Conservation (phyloP, 1,139 yeast genomes). For the Hansenula anomala region DNA sequence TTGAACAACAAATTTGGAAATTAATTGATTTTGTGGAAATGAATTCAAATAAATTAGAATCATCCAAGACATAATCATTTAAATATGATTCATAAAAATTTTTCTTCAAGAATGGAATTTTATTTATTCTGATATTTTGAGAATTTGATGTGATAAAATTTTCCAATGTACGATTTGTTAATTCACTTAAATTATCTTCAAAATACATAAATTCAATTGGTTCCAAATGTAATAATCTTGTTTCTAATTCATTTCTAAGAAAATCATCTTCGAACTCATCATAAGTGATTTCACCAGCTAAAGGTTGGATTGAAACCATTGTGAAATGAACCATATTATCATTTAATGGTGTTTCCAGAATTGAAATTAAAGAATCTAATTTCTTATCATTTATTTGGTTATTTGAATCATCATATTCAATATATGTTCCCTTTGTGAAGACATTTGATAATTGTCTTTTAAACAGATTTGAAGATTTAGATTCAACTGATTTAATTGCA, state of each 20-base stretch:
- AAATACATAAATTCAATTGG: conserved; percentile 68
- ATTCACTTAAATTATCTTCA: conserved; percentile 29
- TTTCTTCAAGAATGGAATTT: conserved; percentile 10
- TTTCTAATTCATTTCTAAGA: conserved; percentile 58
- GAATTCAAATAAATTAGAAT: conserved; percentile 13
- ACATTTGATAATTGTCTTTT: conserved; percentile 65
- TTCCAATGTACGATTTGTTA: conserved; percentile 9
- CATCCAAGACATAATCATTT: conserved; percentile 9
- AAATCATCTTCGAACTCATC: conserved; percentile 61
- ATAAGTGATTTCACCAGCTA: conserved; percentile 71
- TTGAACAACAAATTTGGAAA: conserved; percentile 41
- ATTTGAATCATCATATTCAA: conserved; percentile 48
- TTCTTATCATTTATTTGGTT: conserved; percentile 17
- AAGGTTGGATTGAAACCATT: conserved; percentile 67
- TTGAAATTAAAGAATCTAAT: conserved; percentile 20
- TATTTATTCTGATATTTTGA: conserved; percentile 21
- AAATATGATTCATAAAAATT: conserved; percentile 11
- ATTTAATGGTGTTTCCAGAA: conserved; percentile 11
- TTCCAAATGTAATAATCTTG: conserved; percentile 64
- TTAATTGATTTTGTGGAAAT: conserved; percentile 8
- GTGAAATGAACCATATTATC: conserved; percentile 24
- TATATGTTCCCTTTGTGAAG: conserved; percentile 81
- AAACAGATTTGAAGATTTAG: conserved; percentile 47
- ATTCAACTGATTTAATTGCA: conserved; percentile 54
- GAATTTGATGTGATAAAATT: conserved; percentile 21